These are phyloP conservation scores for Paulownia fortunei DNA, from an alignment of 257 asterid genomes.

Conservation along the genomic window DNA sequence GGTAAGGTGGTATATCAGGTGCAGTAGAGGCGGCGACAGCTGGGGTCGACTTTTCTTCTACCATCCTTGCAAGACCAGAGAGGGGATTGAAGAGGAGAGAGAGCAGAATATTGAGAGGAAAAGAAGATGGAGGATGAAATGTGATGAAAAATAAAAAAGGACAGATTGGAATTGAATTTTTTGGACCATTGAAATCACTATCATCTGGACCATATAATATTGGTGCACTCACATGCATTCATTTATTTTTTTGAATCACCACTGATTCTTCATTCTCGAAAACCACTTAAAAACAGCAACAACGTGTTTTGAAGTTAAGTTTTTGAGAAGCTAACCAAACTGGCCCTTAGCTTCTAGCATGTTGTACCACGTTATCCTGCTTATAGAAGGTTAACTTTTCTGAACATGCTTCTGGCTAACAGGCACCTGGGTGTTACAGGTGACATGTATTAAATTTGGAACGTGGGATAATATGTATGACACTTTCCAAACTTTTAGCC, in stretches of 20 bases:
- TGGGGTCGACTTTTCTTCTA: too few relatives aligned
- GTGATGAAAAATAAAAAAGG: too few relatives aligned
- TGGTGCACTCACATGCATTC: too few relatives aligned
- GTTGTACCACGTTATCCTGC: conserved; percentile 8
- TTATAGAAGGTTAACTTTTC: conserved; percentile 21
- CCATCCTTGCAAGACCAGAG: not conserved
- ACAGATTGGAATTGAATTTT: too few relatives aligned
- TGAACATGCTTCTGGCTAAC: conserved; percentile 26
- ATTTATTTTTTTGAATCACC: too few relatives aligned
- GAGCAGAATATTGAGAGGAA: not conserved
- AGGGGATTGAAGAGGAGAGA: too few relatives aligned
- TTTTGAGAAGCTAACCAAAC: not conserved
- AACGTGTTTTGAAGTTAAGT: not conserved
- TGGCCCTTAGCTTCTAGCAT: not conserved
- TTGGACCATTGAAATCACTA: too few relatives aligned
- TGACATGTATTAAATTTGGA: conserved; percentile 71
- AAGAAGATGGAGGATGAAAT: too few relatives aligned
- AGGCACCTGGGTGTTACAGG: conserved; percentile 56
- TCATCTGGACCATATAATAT: not conserved
- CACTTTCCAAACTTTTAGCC: conserved; percentile 48
- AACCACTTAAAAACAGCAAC: too few relatives aligned
- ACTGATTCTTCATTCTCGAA: not conserved
- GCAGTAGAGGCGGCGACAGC: not conserved
- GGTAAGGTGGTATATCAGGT: not conserved
- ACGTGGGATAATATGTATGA: conserved; percentile 80